phyloP scores from a whole-genome alignment of 768 basidiomycete genomes.

The Suillus ampliporus region DNA sequence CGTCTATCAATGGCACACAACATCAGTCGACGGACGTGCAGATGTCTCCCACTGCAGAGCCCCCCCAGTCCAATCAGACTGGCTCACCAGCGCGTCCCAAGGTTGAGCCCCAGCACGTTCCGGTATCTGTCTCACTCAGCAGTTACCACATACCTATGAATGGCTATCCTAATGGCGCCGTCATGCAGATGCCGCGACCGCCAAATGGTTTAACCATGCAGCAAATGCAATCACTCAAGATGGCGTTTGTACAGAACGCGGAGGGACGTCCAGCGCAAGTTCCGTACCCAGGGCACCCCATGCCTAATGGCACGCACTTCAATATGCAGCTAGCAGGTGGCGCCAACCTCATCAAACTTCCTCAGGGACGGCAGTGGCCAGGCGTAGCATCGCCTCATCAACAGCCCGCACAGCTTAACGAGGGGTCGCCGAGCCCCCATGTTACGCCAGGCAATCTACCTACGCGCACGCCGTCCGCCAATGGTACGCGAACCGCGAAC shows the following conservation, averaged over 20 bases:
- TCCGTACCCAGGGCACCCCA: constrained; percentile 36
- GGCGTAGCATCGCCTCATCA: constrained; percentile 30
- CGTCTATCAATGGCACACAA: constrained; percentile 34
- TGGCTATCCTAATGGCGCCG: constrained; percentile 40
- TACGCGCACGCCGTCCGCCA: constrained; percentile 58
- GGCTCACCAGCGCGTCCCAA: constrained; percentile 53
- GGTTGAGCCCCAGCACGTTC: constrained; percentile 49
- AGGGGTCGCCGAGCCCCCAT: constrained; percentile 47
- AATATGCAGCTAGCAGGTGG: constrained; percentile 32
- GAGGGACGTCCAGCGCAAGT: constrained; percentile 44
- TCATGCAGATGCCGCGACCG: constrained; percentile 41
- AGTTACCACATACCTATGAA: constrained; percentile 56
- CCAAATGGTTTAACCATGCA: constrained; percentile 54
- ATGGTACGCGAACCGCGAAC: constrained; percentile 55
- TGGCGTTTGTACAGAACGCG: constrained; percentile 51
- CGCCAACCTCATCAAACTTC: constrained; percentile 40
- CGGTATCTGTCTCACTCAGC: constrained; percentile 46
- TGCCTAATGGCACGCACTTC: constrained; percentile 35
- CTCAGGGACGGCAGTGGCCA: constrained; percentile 46
- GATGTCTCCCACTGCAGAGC: constrained; percentile 20
- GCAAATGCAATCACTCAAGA: constrained; percentile 65
- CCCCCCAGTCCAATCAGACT: constrained; percentile 30
- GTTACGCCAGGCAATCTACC: constrained; percentile 44
- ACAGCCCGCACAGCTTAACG: constrained; percentile 27
- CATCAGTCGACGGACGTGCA: constrained; percentile 28